Base-by-base conservation (phyloP, 2,329 filamentous ascomycete species). In the Fusarium sp. region DNA sequence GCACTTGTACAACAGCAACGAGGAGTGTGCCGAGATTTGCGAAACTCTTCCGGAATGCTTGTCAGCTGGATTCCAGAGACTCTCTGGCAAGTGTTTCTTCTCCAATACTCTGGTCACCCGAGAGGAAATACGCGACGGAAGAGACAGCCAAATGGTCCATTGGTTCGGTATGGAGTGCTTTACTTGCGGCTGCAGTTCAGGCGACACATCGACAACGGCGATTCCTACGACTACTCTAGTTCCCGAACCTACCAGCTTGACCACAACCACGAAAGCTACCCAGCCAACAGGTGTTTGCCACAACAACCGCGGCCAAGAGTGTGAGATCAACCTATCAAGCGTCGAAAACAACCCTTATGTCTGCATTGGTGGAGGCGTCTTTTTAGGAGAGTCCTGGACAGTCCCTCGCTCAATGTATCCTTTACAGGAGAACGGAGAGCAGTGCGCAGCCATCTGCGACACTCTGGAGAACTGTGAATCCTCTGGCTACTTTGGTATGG, bases 391-490 rank as follows among this genome's bases (percentile, higher is more conserved):
- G 11, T 26, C 28, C 4, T 70, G 66, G 66, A 70, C 28, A 6
- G 68, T 61, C 7, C 30, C 28, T 12, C 68, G 68, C 2, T 50
- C 54, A 11, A 38, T 36, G 22, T 71, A 66, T 8, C 68, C 68
- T 2, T 13, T 48, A 4, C 66, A 71, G 20, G 55, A 71, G n/a
- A 63, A 32, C 2, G 26, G 14, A 3, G 42, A 66, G 15, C 66
- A 70, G 36, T 71, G 68, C 11, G 55, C 55, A 5, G 68, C 66
- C 24, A 71, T 71, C 17, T 71, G 68, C 20, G 26, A 70, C 15
- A 57, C 45, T 1, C 56, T 71, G 0, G 28, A 41, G 8, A 41
- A 38, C 17, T 71, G 68, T 26, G 45, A 66, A n/a, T 57, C 68
- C 6, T 55, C 56, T 14, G 61, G 38, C 3, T 71, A 50, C 30